Base-by-base conservation (phyloP, 2,329 filamentous ascomycete genomes). In the Cladobotryum protrusum region DNA sequence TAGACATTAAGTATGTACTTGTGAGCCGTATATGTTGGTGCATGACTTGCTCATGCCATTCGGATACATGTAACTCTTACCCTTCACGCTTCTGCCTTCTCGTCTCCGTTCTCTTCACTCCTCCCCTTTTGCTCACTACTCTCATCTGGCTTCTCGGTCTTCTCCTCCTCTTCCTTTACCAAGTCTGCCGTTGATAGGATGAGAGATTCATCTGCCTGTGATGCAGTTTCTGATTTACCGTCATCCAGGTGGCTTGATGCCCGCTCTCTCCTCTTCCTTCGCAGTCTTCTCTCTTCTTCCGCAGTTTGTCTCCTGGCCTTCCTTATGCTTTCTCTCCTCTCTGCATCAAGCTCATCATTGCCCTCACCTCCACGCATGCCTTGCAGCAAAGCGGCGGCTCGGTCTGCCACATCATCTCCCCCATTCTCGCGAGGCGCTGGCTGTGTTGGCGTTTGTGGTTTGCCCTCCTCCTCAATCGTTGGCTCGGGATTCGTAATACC, bases 361-460 rank as follows among this genome's bases (percentile, higher is more conserved):
- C 79, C 80, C 41, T 81, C 81, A 39, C 82, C 78, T 44, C 84
- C 80, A 39, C 89, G 81, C 67, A 96, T 85, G 42, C 89, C 89
- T 63, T 95, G 87, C 29, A 97, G 74, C 65, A 96, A 73, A 56
- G 85, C 81, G 1, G 89, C 89, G 2, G 92, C 91, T 47, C 90
- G 82, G 58, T 91, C 86, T 3, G 89, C 91, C 24, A 97, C 83
- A 56, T 95, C 89, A 66, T 91, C 77, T 17, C 37, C 37, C 2
- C 17, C 37, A 4, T 11, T 18, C 52, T 79, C 77, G 45, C 71
- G 70, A 67, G 0, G 84, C 79, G 53, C 78, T 83, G 43, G 81
- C 64, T 9, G 76, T 63, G 56, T 68, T 72, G 51, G 40, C 2
- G 47, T 47, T 35, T 51, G 40, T 14, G 44, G 6, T 20, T 51